Evolutionary conservation across 2,329 filamentous ascomycete species (phyloP).

Genomic region (Alternaria triticimaculans): DNA sequence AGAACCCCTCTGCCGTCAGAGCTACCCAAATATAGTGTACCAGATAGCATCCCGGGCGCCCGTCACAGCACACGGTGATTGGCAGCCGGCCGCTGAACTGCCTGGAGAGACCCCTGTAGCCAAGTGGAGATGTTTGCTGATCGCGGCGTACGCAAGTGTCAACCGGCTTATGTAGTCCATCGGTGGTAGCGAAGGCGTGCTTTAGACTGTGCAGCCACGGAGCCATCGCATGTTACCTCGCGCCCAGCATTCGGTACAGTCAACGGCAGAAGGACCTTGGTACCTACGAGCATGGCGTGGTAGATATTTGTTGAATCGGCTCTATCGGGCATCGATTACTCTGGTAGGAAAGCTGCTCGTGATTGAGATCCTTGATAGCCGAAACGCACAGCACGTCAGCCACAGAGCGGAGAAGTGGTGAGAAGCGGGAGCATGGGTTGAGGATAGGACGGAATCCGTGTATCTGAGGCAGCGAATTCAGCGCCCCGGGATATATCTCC

Average conservation of each 20-base stretch:
- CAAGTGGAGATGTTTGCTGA: conserved; percentile 48
- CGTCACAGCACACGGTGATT: conserved; percentile 37
- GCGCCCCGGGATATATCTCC: conserved; percentile 8
- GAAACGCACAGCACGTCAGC: conserved; percentile 42
- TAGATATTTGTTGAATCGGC: conserved; percentile 19
- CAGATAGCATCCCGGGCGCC: conserved; percentile 31
- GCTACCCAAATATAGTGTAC: conserved; percentile 42
- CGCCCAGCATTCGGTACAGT: conserved; percentile 18
- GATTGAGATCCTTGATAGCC: conserved; percentile 30
- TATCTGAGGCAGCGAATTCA: conserved; percentile 27
- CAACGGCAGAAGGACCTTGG: conserved; percentile 22
- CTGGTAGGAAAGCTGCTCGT: conserved; percentile 11
- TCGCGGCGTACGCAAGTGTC: conserved; percentile 32
- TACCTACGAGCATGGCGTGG: conserved; percentile 3
- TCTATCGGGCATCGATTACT: conserved; percentile 26
- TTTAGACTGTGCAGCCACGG: conserved; percentile 31
- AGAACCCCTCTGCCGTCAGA: conserved; percentile 32
- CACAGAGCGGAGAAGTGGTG: conserved; percentile 28
- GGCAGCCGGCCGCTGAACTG: conserved; percentile 30
- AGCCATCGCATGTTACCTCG: conserved; percentile 8
- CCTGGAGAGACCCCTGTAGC: conserved; percentile 40
- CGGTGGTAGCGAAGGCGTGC: conserved; percentile 29
- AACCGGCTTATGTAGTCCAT: conserved; percentile 35
- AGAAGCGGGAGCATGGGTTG: conserved; percentile 30
- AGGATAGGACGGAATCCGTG: conserved; percentile 22